phyloP scores from a whole-genome alignment of 306 rosid genomes.

The Corylus americana region DNA sequence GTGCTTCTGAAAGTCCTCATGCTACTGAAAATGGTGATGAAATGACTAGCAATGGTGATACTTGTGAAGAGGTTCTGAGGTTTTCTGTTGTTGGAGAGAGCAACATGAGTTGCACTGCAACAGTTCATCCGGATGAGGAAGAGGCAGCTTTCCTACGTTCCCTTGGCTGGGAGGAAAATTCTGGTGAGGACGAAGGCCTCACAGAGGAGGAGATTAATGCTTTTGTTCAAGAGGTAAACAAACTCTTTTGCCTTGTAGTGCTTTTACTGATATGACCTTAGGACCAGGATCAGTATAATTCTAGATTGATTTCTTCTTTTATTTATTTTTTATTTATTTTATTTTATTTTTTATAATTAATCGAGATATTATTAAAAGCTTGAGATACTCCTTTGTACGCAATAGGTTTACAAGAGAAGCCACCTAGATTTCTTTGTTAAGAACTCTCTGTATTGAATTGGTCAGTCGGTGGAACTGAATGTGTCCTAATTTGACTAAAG shows the following conservation, averaged over 20 bases:
- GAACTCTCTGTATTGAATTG: not conserved
- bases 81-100: slow-evolving; percentile 41
- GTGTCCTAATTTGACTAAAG: not conserved
- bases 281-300: not conserved
- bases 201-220: slow-evolving; percentile 94
- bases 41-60: slow-evolving; percentile 55
- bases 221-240: slow-evolving; percentile 71
- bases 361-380: too few species aligned
- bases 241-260: not conserved
- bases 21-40: slow-evolving; percentile 54
- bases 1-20: slow-evolving; percentile 49
- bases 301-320: not conserved
- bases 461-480: not conserved
- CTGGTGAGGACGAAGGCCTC: slow-evolving; percentile 90
- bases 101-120: slow-evolving; percentile 39
- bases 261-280: slow-evolving; percentile 1
- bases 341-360: too few species aligned
- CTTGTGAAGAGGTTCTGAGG: slow-evolving; percentile 47
- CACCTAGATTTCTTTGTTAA: not conserved
- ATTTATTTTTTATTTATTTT: too few species aligned
- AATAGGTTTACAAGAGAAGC: too few species aligned
- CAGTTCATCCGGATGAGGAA: slow-evolving; percentile 77
- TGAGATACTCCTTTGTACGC: too few species aligned
- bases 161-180: slow-evolving; percentile 96
- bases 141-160: slow-evolving; percentile 96